Base-by-base conservation (phyloP, 805 yeast genomes). In the Ogataea siamensis region DNA sequence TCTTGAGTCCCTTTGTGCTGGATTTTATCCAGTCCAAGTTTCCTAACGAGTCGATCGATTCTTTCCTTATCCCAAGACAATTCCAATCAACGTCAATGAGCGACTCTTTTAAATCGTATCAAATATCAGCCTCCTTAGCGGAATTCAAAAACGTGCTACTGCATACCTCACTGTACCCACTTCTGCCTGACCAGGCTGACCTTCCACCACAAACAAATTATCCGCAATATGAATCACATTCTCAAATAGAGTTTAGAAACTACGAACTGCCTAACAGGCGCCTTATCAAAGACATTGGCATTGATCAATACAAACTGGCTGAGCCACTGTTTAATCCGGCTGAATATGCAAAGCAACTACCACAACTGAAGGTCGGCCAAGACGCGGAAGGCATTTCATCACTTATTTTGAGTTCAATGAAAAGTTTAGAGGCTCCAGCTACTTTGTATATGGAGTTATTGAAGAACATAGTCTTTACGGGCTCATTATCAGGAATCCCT, bases 271-370 rank as follows among this genome's bases (percentile, higher is more conserved):
- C 87, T 8, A 71, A 72, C 45, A 79, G 79, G 3, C 55, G 63
- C 32, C 66, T 67, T 40, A 49, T 76, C 30, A 47, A 44, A 18
- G 62, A 66, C 10, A 67, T 78, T 34, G 74, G 74, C 6, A 62
- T 68, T 26, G 83, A 82, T 39, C 73, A 81, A 43, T 62, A 68
- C 39, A 59, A 71, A 26, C 61, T 81, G 32, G 64, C 81, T 6
- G 94, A 87, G 61, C 79, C 87, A 5, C 57, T 87, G 36, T 84
- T 86, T 65, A 74, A 76, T 40, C 95, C 95, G 2, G 62, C 68
- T 15, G 62, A 64, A 20, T 71, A 70, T 49, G 68, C 34, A 39
- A 53, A 63, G 19, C 58, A 60, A 1, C 64, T 70, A 22, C 68
- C 70, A 5, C 59, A 58, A 2, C 54, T 66, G 16, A 73, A 67